Conservation (phyloP, 495 filamentous ascomycete species). For the Aspergillus nanangensis region DNA sequence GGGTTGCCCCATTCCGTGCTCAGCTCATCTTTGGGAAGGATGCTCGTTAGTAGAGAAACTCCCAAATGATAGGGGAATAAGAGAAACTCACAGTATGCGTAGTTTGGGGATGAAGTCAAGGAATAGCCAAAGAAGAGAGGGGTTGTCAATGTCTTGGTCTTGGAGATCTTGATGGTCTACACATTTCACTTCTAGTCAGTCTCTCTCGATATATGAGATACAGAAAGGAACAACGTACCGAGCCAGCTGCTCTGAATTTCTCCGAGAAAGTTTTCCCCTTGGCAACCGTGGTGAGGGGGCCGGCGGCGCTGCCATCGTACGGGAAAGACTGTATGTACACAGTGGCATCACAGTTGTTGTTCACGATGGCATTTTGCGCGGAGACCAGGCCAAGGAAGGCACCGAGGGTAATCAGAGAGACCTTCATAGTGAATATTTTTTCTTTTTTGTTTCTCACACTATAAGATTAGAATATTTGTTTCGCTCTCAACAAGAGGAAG, state of each 20-base stretch:
- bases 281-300: slow-evolving; percentile 22
- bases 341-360: slow-evolving; percentile 21
- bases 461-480: slow-evolving; percentile 11
- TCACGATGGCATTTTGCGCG: slow-evolving; percentile 23
- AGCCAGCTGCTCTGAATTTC: slow-evolving; percentile 21
- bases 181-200: slow-evolving; percentile 14
- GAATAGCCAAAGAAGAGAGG: slow-evolving; percentile 30
- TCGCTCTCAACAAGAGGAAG: slow-evolving; percentile 5
- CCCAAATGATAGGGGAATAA: slow-evolving; percentile 6
- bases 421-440: slow-evolving; percentile 19
- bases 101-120: slow-evolving; percentile 23
- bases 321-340: slow-evolving; percentile 29
- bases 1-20: slow-evolving; percentile 28
- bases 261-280: slow-evolving; percentile 23
- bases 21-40: slow-evolving; percentile 19
- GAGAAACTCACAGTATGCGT: slow-evolving; percentile 24
- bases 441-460: not conserved
- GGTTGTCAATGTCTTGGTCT: slow-evolving; percentile 19
- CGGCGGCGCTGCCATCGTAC: slow-evolving; percentile 23
- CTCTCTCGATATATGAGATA: slow-evolving; percentile 4
- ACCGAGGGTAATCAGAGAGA: slow-evolving; percentile 15
- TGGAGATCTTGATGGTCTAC: slow-evolving; percentile 26
- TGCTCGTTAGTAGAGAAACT: slow-evolving; percentile 8
- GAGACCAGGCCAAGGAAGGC: slow-evolving; percentile 20
- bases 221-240: slow-evolving; percentile 17